Conservation (phyloP, 495 filamentous ascomycete species). For the Jackrogersella minutella region DNA sequence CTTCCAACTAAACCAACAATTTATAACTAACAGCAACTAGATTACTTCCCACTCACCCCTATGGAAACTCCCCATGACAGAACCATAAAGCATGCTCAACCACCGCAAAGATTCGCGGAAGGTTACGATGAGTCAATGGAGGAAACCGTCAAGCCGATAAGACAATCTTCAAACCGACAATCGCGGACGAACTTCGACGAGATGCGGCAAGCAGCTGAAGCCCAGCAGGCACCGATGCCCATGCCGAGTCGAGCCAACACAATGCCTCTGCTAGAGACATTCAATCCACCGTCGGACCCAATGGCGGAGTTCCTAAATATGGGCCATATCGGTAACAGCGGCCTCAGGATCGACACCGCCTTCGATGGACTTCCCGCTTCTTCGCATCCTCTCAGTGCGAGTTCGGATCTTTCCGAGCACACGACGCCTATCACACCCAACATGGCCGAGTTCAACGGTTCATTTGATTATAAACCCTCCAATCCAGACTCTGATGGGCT, state of each 20-base stretch:
- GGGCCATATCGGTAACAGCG: conserved; percentile 59
- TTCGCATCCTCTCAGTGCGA: conserved; percentile 35
- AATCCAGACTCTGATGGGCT: conserved; percentile 20
- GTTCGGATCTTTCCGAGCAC: conserved; percentile 47
- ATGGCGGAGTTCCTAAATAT: conserved; percentile 64
- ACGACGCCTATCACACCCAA: conserved; percentile 51
- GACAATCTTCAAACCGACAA: conserved; percentile 36
- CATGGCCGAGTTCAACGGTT: conserved; percentile 37
- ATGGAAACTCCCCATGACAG: conserved; percentile 55
- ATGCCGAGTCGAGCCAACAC: conserved; percentile 50
- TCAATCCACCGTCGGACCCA: conserved; percentile 60
- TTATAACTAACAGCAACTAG: conserved; percentile 39
- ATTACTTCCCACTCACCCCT: conserved; percentile 58
- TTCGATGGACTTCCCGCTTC: conserved; percentile 47
- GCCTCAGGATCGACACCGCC: conserved; percentile 58
- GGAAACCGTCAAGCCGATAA: conserved; percentile 62
- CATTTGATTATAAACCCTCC: conserved; percentile 47
- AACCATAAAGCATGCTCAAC: conserved; percentile 41
- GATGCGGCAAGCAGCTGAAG: conserved; percentile 55
- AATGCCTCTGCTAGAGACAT: conserved; percentile 48
- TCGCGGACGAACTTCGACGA: conserved; percentile 53
- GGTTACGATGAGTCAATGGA: conserved; percentile 66
- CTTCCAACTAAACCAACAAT: neutral
- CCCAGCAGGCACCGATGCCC: conserved; percentile 49
- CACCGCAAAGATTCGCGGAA: conserved; percentile 54